These are phyloP conservation scores for Alloascoidea hylecoeti DNA, from an alignment of 805 yeast genomes.

Conservation along the genomic window DNA sequence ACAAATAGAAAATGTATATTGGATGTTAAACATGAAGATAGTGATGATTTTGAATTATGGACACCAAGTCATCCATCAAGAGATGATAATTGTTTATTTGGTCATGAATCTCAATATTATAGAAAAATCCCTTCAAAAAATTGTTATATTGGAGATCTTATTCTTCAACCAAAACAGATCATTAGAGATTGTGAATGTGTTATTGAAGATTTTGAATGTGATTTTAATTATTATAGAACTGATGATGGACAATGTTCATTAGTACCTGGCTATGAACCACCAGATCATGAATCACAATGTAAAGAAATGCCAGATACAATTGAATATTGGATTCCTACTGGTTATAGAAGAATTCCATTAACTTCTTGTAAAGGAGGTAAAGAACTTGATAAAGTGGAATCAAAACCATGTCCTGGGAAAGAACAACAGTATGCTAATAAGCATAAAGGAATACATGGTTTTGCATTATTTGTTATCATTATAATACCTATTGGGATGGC, in stretches of 20 bases:
- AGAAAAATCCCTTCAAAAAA: slow-evolving; percentile 43
- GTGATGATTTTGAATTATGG: slow-evolving; percentile 52
- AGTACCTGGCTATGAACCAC: slow-evolving; percentile 59
- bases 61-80: slow-evolving; percentile 31
- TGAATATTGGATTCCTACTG: slow-evolving; percentile 81
- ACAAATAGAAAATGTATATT: slow-evolving; percentile 41
- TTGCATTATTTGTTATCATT: slow-evolving; percentile 32
- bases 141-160: slow-evolving; percentile 53
- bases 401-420: slow-evolving; percentile 82
- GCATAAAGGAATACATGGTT: slow-evolving; percentile 39
- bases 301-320: slow-evolving; percentile 30
- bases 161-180: slow-evolving; percentile 41
- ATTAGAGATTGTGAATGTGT: slow-evolving; percentile 70
- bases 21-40: slow-evolving; percentile 24
- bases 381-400: slow-evolving; percentile 46
- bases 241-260: slow-evolving; percentile 76
- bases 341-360: slow-evolving; percentile 75
- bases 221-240: slow-evolving; percentile 62
- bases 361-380: slow-evolving; percentile 81
- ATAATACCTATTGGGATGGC: slow-evolving; percentile 39
- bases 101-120: slow-evolving; percentile 48
- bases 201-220: slow-evolving; percentile 87
- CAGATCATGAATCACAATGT: slow-evolving; percentile 52
- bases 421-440: slow-evolving; percentile 17
- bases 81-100: slow-evolving; percentile 45